Conservation (phyloP, 352 stramenopile species). For the Pythium apleroticum region DNA sequence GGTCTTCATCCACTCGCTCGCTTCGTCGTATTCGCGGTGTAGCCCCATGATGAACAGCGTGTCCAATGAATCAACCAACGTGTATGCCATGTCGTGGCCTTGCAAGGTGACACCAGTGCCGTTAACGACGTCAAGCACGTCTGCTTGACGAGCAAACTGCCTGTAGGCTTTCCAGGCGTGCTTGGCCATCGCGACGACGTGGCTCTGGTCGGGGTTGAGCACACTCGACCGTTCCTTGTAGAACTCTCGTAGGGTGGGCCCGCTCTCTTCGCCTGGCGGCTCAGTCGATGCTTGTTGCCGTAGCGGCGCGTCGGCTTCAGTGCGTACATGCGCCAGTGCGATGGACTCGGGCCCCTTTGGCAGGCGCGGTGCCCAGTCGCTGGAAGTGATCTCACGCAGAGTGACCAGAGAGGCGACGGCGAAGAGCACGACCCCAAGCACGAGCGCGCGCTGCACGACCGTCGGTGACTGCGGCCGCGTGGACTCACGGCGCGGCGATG, state of each 20-base stretch:
- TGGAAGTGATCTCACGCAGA: slow-evolving; percentile 9
- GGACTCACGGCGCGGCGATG: slow-evolving; percentile 4
- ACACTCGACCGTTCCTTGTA: slow-evolving; percentile 18
- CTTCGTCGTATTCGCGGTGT: slow-evolving; percentile 61
- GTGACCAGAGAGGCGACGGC: slow-evolving; percentile 15
- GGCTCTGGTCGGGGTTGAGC: slow-evolving; percentile 42
- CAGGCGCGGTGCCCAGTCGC: slow-evolving; percentile 11
- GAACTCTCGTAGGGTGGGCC: slow-evolving; percentile 19
- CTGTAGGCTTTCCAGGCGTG: slow-evolving; percentile 59
- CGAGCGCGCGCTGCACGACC: slow-evolving; percentile 15
- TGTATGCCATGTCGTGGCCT: slow-evolving; percentile 64
- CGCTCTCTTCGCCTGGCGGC: not conserved
- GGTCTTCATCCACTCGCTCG: slow-evolving; percentile 49
- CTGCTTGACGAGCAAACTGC: slow-evolving; percentile 34
- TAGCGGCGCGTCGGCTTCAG: not conserved
- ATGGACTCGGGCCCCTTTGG: not conserved
- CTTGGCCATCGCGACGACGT: slow-evolving; percentile 53
- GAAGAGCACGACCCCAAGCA: slow-evolving; percentile 14
- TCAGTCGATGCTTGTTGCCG: not conserved
- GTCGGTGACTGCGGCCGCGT: slow-evolving; percentile 8
- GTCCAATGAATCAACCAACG: slow-evolving; percentile 62
- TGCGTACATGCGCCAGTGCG: not conserved
- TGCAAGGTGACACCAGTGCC: slow-evolving; percentile 32
- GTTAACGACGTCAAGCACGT: slow-evolving; percentile 38
- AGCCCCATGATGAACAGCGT: slow-evolving; percentile 67